These are phyloP conservation scores for Leccinum aurantiacum DNA, from an alignment of 768 basidiomycete genomes.

Conservation along the genomic window DNA sequence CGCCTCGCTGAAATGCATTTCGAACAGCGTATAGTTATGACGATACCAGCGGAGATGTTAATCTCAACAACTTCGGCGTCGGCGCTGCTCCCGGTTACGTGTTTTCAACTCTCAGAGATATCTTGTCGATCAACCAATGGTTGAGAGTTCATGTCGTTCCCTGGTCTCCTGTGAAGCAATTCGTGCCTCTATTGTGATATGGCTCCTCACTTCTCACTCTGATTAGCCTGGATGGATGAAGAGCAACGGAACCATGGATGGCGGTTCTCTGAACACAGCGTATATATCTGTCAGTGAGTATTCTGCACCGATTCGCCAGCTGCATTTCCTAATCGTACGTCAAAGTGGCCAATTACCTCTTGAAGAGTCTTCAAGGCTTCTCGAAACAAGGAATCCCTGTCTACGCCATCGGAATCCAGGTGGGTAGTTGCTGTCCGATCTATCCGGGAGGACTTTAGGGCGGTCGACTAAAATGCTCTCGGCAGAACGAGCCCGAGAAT, in stretches of 20 bases:
- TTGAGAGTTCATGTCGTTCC: slow-evolving; percentile 60
- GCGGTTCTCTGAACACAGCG: slow-evolving; percentile 54
- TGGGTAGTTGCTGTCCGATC: slow-evolving; percentile 7
- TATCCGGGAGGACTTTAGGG: neutral
- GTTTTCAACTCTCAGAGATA: slow-evolving; percentile 64
- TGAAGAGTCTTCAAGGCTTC: slow-evolving; percentile 73
- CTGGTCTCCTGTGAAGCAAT: slow-evolving; percentile 66
- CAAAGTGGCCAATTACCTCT: slow-evolving; percentile 68
- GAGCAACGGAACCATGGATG: slow-evolving; percentile 57
- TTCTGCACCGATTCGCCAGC: neutral
- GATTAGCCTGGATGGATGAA: slow-evolving; percentile 81
- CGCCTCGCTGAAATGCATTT: slow-evolving; percentile 5
- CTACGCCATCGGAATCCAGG: slow-evolving; percentile 64
- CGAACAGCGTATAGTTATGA: slow-evolving; percentile 61
- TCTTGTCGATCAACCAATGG: slow-evolving; percentile 52
- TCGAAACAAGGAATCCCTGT: slow-evolving; percentile 54
- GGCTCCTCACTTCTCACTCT: slow-evolving; percentile 5
- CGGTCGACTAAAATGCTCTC: neutral
- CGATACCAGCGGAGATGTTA: slow-evolving; percentile 59
- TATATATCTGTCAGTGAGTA: slow-evolving; percentile 50
- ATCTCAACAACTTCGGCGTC: slow-evolving; percentile 57
- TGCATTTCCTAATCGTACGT: slow-evolving; percentile 1
- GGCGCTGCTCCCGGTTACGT: slow-evolving; percentile 58
- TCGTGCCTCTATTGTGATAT: too few relatives aligned
- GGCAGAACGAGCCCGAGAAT: slow-evolving; percentile 54